Base-by-base conservation (phyloP, 228 moss, liverwort and hornwort species). In the Sphagnum magellanicum region DNA sequence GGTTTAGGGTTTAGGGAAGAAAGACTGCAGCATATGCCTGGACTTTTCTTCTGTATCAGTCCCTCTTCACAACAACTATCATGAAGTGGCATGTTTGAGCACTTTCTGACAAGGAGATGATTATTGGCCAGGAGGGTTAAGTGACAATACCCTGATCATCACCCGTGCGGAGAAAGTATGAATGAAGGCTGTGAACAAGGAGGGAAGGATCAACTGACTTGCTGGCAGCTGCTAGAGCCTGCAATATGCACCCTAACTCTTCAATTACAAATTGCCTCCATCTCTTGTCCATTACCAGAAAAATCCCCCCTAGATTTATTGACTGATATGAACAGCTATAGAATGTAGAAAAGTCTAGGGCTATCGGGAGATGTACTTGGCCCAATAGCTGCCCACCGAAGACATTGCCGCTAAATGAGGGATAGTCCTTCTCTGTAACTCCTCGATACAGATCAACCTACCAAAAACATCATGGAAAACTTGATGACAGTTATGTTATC, bases 191-290 rank as follows among this genome's bases (percentile, higher is more conserved):
- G 74, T 93, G 88, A 66, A 90, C 83, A 17, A 85, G 68, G 65
- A 82, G 75, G 65, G 71, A 76, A 72, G 81, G 77, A 69, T 87
- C 73, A 70, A 93, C 88, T 11, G 90, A 79, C 77, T 87, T 87
- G 70, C 81, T 85, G 65, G 90, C 95, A 77, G 89, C 90, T 72
- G 78, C 81, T 72, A 87, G 89, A 63, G 89, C 95, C 92, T 92
- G 82, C 65, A 70, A 68, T 53, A 58, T 51, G 65, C 61, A 15
- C 48, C 60, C 50, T 15, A 0, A 6, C 12, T 53, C 12, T 49
- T 47, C 67, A 12, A 69, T 16, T 4, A 59, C 7, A n/a, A 8
- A 16, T 6, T 16, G 48, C 9, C 49, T 48, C n/a, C 69, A 49
- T 71, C 58, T 67, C 63, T 63, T 52, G 48, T 14, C 10, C 62